Percentiles rank a stretch among this genome's conserved stretches.
These are phyloP conservation scores for Puccinia triticina DNA, from an alignment of 1,284 basidiomycete genomes.

Conservation along the genomic window DNA sequence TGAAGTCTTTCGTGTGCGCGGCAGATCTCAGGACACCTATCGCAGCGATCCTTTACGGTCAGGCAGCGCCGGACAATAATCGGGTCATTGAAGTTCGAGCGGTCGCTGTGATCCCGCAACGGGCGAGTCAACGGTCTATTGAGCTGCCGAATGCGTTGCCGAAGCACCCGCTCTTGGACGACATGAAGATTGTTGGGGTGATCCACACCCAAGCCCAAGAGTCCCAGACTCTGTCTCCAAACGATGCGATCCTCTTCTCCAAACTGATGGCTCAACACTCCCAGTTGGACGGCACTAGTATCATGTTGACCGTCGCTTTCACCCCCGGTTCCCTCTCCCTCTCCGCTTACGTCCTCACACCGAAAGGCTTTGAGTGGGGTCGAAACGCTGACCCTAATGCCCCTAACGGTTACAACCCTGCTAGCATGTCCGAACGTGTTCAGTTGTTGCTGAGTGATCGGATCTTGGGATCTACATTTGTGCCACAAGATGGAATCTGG, in stretches of 20 bases:
- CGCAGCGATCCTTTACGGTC: constrained; percentile 89
- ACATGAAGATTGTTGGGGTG: constrained; percentile 63
- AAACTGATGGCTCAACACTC: constrained; percentile 95
- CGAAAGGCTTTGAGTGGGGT: constrained; percentile 92
- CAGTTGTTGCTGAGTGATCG: constrained; percentile 90
- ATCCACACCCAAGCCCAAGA: constrained; percentile 62
- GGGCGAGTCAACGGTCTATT: constrained; percentile 80
- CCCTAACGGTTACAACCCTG: constrained; percentile 77
- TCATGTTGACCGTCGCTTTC: constrained; percentile 92
- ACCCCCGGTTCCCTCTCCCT: constrained; percentile 96
- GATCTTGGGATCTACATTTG: constrained; percentile 59
- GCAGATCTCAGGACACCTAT: constrained; percentile 95
- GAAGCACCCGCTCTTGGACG: constrained; percentile 62
- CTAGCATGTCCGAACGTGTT: constrained; percentile 92
- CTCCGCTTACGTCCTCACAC: constrained; percentile 86
- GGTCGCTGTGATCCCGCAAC: constrained; percentile 91
- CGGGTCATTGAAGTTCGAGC: constrained; percentile 99
- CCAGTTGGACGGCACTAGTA: constrained; percentile 89
- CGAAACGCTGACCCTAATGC: constrained; percentile 67
- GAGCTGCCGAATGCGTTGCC: constrained; percentile 76
- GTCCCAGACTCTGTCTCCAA: constrained; percentile 71
- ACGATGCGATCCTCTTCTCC: constrained; percentile 92
- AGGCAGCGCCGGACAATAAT: constrained; percentile 90
- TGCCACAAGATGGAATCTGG: constrained; percentile 60
- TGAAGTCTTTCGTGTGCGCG: constrained; percentile 90